A percentile compares a stretch with the other conserved stretches of the same genome.
These are phyloP conservation scores for Colletotrichum filicis DNA, from an alignment of 2,329 filamentous ascomycete species.

Conservation along the genomic window DNA sequence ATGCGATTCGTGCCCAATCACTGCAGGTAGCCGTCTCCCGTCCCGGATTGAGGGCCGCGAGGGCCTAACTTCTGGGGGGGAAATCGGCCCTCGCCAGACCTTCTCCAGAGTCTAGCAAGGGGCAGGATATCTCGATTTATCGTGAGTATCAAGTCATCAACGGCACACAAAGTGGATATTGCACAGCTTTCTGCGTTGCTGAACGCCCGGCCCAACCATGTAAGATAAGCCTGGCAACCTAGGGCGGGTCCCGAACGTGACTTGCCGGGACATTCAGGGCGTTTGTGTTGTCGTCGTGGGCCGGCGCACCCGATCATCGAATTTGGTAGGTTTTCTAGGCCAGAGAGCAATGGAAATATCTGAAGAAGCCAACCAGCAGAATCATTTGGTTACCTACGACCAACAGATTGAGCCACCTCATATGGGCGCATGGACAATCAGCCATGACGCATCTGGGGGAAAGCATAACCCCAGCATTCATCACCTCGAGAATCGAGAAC, in stretches of 20 bases:
- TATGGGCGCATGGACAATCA: background rate
- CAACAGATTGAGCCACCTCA: background rate
- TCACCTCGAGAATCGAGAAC: background rate
- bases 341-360: background rate
- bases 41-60: constrained; percentile 8
- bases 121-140: background rate
- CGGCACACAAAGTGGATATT: constrained; percentile 4
- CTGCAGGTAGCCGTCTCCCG: background rate
- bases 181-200: constrained; percentile 1
- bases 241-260: background rate
- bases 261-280: constrained; percentile 22
- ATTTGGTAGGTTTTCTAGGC: background rate
- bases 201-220: background rate
- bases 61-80: background rate
- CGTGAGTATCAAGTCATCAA: background rate
- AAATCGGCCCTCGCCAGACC: background rate
- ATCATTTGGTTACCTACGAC: background rate
- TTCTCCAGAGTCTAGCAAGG: background rate
- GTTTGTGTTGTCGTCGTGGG: constrained; percentile 28
- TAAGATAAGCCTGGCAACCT: background rate
- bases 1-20: constrained; percentile 15
- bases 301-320: constrained; percentile 10
- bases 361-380: background rate
- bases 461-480: background rate
- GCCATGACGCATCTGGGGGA: background rate